Base-by-base conservation (phyloP, 2,329 filamentous ascomycete genomes). In the Pseudogymnoascus sp. region DNA sequence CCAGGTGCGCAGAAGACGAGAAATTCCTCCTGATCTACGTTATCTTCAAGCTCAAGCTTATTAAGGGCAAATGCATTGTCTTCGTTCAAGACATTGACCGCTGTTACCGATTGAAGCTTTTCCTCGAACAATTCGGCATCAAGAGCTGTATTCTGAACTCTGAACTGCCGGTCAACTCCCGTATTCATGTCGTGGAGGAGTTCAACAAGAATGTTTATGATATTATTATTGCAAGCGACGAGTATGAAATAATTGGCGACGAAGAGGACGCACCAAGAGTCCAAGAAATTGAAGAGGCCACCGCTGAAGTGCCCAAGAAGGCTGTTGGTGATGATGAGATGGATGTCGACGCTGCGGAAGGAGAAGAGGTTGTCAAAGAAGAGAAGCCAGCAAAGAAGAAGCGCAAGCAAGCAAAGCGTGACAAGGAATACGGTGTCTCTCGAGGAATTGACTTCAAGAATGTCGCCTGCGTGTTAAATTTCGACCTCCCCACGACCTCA, bases 201-300 rank as follows among this genome's bases (percentile, higher is more conserved):
- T 99, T 99, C 76, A 99, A 97, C 77, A 89, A 90, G 74, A 90
- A 90, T 60, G 86, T 97, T 6, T 99, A 99, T 79, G 93, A 99
- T 69, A 97, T 97, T 64, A 92, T 99, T 67, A 96, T 99, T 68
- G 94, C 94, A 0, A 92, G 91, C 0, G 94, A 99, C 68, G 92
- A 96, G 71, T 88, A 89, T 65, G 91, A 96, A 70, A 83, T 95
- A 9, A 74, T 96, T 9, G 91, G 89, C 11, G 81, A 84, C 18
- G 84, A 87, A 60, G 78, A 80, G 6, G 71, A 72, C 20, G 65
- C 67, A 12, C 62, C 62, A 22, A 61, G 58, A 57, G 60, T 68
- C n/a, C 70, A 75, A 62, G 70, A 74, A 16, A 71, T 73, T 22
- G 69, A 69, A 25, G 64, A 67, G n/a, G 63, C 65, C 9, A 73